A percentile compares a stretch with the other conserved stretches of the same genome.
phyloP scores from a whole-genome alignment of 306 rosid genomes.

The Pachyrhizus erosus region DNA sequence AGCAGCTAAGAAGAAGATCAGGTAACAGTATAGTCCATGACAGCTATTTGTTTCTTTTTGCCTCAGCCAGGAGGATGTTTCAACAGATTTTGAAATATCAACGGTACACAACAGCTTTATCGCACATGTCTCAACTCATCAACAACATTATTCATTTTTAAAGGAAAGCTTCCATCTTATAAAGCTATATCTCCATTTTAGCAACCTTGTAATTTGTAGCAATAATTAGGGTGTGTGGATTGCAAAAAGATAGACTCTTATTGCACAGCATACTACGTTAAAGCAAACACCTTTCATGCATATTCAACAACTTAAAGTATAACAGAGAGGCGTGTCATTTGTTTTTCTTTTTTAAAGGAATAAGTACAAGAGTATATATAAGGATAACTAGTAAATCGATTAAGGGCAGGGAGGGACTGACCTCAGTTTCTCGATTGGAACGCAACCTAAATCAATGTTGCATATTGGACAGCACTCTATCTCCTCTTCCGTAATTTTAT shows the following conservation, averaged over 20 bases:
- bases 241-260: constrained; percentile 4
- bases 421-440: constrained; percentile 92
- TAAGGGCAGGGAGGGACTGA: constrained; percentile 30
- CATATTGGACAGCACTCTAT: constrained; percentile 86
- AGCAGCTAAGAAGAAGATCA: constrained; percentile 32
- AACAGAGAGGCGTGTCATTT: not conserved
- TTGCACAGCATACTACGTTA: constrained; percentile 21
- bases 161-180: constrained; percentile 14
- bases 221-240: not conserved
- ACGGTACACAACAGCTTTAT: constrained; percentile 5
- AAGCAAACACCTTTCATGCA: constrained; percentile 23
- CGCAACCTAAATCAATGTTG: constrained; percentile 76
- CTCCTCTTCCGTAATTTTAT: constrained; percentile 80
- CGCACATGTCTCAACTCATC: constrained; percentile 6
- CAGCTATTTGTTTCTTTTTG: constrained; percentile 9
- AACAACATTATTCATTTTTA: not conserved
- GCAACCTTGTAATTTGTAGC: constrained; percentile 1
- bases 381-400: constrained; percentile 30
- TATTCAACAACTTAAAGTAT: constrained; percentile 9
- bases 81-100: constrained; percentile 34
- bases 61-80: not conserved
- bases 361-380: not conserved
- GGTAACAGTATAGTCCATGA: constrained; percentile 3
- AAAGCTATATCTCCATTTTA: constrained; percentile 1
- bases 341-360: not conserved